These are phyloP conservation scores for Diaporthe sp. DNA, from an alignment of 2,329 filamentous ascomycete species.

Conservation along the genomic window DNA sequence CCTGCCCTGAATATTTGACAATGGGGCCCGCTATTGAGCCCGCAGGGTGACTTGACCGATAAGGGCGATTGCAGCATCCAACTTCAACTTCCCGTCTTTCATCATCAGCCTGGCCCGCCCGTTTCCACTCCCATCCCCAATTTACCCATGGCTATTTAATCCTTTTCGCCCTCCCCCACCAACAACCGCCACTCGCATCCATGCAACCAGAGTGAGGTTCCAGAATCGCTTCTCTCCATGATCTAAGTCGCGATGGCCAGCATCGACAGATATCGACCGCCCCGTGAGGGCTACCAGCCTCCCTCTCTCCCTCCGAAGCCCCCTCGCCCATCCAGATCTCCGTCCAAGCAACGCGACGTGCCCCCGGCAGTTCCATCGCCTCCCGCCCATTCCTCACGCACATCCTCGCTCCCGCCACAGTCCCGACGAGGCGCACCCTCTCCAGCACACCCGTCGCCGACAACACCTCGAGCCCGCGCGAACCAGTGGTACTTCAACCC, in stretches of 20 bases:
- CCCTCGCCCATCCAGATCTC: slow-evolving; percentile 64
- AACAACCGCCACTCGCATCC: not conserved
- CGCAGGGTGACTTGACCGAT: slow-evolving; percentile 14
- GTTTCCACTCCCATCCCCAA: slow-evolving; percentile 30
- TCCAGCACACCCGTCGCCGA: slow-evolving; percentile 56
- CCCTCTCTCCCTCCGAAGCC: slow-evolving; percentile 58
- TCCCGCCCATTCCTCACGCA: slow-evolving; percentile 67
- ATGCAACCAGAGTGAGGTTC: slow-evolving; percentile 5
- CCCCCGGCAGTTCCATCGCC: slow-evolving; percentile 74
- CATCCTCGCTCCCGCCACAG: slow-evolving; percentile 66
- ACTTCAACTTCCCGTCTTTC: slow-evolving; percentile 28
- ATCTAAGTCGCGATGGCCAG: slow-evolving; percentile 64
- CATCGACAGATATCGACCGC: slow-evolving; percentile 70
- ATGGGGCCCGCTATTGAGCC: not conserved
- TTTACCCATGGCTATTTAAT: slow-evolving; percentile 21
- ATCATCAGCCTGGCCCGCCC: slow-evolving; percentile 18
- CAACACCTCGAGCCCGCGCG: slow-evolving; percentile 52
- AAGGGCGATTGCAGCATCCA: slow-evolving; percentile 32
- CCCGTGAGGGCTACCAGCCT: slow-evolving; percentile 70
- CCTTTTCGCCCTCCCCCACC: slow-evolving; percentile 8
- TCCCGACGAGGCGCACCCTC: slow-evolving; percentile 59
- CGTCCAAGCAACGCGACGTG: slow-evolving; percentile 65
- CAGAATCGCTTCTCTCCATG: slow-evolving; percentile 39
- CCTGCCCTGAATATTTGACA: slow-evolving; percentile 4
- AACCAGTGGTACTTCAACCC: slow-evolving; percentile 92